Evolutionary conservation across 2,329 filamentous ascomycete species (phyloP).

Genomic region (Paracoccidioides brasiliensis): DNA sequence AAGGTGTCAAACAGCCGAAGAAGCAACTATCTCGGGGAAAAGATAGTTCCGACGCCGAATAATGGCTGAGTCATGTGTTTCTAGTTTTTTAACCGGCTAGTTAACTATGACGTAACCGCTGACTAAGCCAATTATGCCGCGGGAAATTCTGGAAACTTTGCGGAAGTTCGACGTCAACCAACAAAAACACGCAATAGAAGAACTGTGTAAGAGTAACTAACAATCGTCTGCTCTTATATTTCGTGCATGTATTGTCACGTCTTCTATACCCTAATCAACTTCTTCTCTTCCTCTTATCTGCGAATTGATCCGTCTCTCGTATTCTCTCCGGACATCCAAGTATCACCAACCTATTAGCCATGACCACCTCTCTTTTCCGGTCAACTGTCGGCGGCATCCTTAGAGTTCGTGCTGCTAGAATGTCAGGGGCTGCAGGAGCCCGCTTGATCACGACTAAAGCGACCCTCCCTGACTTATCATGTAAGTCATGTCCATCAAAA

Average conservation of each 20-base stretch:
- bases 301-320: no score
- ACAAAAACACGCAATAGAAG: no score
- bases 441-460: slow-evolving; percentile 78
- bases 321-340: no score
- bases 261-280: no score
- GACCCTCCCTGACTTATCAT: slow-evolving; percentile 77
- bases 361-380: slow-evolving; percentile 67
- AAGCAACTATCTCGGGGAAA: background rate
- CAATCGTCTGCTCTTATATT: no score
- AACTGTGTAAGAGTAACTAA: no score
- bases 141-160: background rate
- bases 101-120: background rate
- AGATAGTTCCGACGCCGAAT: background rate
- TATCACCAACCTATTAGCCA: slow-evolving; percentile 25
- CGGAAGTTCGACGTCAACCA: no score
- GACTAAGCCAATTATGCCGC: background rate
- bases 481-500: slow-evolving; percentile 33
- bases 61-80: background rate
- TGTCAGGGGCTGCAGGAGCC: slow-evolving; percentile 54
- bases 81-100: no score
- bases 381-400: slow-evolving; percentile 59
- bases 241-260: no score
- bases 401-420: slow-evolving; percentile 47
- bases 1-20: background rate
- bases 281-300: no score